Evolutionary conservation across 202 grass and related monocot species (phyloP), one percentile per base, ranked within the genome.

Genomic region (Dendrocalamus latiflorus): DNA sequence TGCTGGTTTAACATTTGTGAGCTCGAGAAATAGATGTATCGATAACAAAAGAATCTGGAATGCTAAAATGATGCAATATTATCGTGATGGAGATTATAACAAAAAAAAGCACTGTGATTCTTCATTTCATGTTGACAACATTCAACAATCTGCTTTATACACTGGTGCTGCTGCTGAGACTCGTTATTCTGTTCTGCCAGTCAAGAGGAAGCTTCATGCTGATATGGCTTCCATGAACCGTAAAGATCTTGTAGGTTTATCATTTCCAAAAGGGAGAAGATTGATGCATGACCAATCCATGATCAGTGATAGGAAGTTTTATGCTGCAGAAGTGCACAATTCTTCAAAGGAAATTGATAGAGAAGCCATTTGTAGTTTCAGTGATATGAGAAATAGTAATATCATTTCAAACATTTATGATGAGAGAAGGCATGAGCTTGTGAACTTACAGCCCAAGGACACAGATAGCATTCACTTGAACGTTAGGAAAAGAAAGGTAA

Each of bases 401-500:
- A 79, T 33, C 74, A 70, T 86, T 89, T 86, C 78, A 72, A 86
- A 89, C 28, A 83, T 53, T 85, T 78, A 47, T 47, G 70, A 83
- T 84, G 81, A 88, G 62, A 77, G 47, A 88, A 88, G 87, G 26
- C 79, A 76, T 73, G 77, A 86, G 18, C 38, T 80, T 14, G 8
- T 76, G 79, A 83, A 79, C 78, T 82, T 90, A 60, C 77, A 78
- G 47, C 43, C 8, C 70, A 75, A 62, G 57, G 68, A 79, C 22
- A 28, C 76, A 41, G 75, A 90, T 91, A 88, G 85, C 61, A 71
- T 88, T 37, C 57, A 33, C 82, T 90, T 85, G 89, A 90, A 80
- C 65, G 77, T 82, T 91, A 85, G 84, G 80, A 85, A 90, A 84
- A 88, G 79, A 91, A 97, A 97, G 94, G 91, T 94, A 97, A 91